A percentile compares a stretch with the other conserved stretches of the same genome.
phyloP scores from a whole-genome alignment of 176 grass and related monocot species.

The Lolium multiflorum region DNA sequence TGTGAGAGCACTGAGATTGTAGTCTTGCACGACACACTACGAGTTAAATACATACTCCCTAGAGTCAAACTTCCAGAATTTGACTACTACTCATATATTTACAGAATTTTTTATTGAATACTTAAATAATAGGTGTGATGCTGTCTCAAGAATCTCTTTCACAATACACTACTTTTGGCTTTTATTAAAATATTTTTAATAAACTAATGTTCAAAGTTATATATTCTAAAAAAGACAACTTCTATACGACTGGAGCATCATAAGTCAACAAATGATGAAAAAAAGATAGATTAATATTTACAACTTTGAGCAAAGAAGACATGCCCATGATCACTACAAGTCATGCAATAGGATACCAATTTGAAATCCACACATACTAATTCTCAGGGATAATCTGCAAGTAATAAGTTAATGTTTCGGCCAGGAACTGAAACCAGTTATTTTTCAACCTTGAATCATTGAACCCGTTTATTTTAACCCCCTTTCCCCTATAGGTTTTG shows the following conservation, averaged over 20 bases:
- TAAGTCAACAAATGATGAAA: not conserved
- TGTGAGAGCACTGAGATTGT: slow-evolving; percentile 22
- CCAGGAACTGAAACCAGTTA: not conserved
- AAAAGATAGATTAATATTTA: slow-evolving; percentile 5
- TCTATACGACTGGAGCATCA: not conserved
- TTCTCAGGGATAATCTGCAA: not conserved
- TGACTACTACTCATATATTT: not conserved
- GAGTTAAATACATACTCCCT: not conserved
- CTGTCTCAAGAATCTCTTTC: not conserved
- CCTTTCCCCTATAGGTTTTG: not conserved
- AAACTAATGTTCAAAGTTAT: not conserved
- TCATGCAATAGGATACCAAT: slow-evolving; percentile 6
- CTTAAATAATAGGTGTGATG: not conserved
- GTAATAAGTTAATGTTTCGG: not conserved
- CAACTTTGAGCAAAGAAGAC: slow-evolving; percentile 10
- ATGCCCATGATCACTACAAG: not conserved
- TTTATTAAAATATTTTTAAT: not conserved
- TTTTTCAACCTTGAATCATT: not conserved
- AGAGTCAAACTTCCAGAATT: not conserved
- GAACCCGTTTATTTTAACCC: not conserved
- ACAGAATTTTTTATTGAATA: not conserved
- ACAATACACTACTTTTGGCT: not conserved
- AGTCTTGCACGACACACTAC: not conserved
- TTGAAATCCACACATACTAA: not conserved
- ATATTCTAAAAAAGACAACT: not conserved